These are phyloP conservation scores for Cryphonectria nitschkei DNA, from an alignment of 2,329 filamentous ascomycete genomes.

Conservation along the genomic window DNA sequence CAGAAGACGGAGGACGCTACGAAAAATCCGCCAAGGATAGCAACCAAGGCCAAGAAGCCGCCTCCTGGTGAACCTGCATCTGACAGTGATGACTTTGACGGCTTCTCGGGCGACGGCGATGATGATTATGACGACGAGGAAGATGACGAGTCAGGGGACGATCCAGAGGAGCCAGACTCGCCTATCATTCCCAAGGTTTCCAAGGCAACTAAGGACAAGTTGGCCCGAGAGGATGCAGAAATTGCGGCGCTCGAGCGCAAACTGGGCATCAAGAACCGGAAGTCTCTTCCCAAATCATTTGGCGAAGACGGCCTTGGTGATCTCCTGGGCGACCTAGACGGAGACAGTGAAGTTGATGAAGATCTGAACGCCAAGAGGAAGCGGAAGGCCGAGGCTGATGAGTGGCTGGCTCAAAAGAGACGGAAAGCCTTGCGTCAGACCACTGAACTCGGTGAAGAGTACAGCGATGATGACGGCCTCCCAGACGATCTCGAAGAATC, in stretches of 20 bases:
- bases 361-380: conserved; percentile 63
- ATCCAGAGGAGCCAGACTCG: conserved; percentile 32
- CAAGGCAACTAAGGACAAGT: conserved; percentile 57
- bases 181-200: conserved; percentile 32
- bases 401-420: conserved; percentile 64
- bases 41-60: not conserved
- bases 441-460: conserved; percentile 33
- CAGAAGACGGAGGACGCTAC: not conserved
- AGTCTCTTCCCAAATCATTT: conserved; percentile 72
- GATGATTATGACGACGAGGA: conserved; percentile 26
- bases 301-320: conserved; percentile 83
- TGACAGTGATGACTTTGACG: conserved; percentile 33
- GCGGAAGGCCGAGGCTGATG: conserved; percentile 58
- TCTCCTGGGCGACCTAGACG: conserved; percentile 71
- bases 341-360: conserved; percentile 50
- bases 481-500: conserved; percentile 36
- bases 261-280: conserved; percentile 79
- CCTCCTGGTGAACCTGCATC: conserved; percentile 28
- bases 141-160: conserved; percentile 25
- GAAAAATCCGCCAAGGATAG: not conserved
- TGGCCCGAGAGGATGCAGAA: conserved; percentile 83
- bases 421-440: conserved; percentile 44
- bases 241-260: conserved; percentile 88
- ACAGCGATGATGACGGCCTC: conserved; percentile 36
- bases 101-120: conserved; percentile 32